phyloP scores from a whole-genome alignment of 129 eudicot species.

The Saposhnikovia divaricata region DNA sequence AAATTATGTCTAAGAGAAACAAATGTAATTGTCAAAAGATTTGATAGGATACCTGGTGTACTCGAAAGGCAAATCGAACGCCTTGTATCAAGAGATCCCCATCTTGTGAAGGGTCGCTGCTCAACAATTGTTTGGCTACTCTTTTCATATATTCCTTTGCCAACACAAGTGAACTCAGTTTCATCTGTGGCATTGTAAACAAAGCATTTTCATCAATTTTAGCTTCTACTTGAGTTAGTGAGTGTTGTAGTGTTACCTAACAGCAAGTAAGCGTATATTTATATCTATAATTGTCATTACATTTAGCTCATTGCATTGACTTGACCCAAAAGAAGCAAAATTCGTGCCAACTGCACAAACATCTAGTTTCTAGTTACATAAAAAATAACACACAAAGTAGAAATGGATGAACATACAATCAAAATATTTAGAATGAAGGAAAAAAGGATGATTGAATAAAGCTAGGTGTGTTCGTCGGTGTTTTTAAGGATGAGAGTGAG shows the following conservation, averaged over 20 bases:
- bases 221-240: not conserved
- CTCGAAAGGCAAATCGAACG: slow-evolving; percentile 78
- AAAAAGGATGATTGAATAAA: too few species aligned
- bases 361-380: too few species aligned
- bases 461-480: too few species aligned
- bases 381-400: too few species aligned
- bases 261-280: not conserved
- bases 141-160: slow-evolving; percentile 73
- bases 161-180: slow-evolving; percentile 54
- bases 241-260: not conserved
- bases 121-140: slow-evolving; percentile 41
- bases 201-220: not conserved
- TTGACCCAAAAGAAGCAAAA: too few species aligned
- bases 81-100: slow-evolving; percentile 66
- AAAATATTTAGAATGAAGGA: too few species aligned
- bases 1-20: not conserved
- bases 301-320: too few species aligned
- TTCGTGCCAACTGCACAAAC: too few species aligned
- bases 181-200: slow-evolving; percentile 36
- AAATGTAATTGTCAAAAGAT: not conserved
- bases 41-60: slow-evolving; percentile 57
- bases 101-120: slow-evolving; percentile 38
- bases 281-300: not conserved
- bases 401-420: too few species aligned
- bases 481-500: too few species aligned